phyloP scores from a whole-genome alignment of 352 stramenopile genomes.

The Globisporangium megalacanthum region DNA sequence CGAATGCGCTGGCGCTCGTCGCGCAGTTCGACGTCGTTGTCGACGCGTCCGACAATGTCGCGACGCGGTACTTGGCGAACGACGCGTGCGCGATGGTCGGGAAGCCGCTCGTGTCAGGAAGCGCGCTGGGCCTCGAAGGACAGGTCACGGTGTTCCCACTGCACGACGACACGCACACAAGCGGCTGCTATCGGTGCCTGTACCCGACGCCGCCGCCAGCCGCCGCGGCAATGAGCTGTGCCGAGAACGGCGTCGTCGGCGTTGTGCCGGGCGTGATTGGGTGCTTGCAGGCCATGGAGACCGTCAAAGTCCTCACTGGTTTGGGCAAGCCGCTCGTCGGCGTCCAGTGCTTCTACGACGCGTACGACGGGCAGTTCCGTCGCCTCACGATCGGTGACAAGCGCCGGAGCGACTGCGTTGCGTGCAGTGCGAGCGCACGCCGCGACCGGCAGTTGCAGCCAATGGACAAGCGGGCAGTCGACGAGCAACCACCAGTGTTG shows the following conservation, averaged over 20 bases:
- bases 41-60: conserved; percentile 95
- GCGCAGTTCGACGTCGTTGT: conserved; percentile 88
- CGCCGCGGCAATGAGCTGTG: conserved; percentile 75
- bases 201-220: conserved; percentile 84
- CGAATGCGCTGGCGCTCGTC: conserved; percentile 83
- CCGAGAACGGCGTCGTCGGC: conserved; percentile 95
- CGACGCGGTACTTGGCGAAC: conserved; percentile 95
- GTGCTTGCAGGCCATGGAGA: conserved; percentile 91
- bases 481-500: conserved; percentile 6
- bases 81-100: conserved; percentile 86
- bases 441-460: not conserved
- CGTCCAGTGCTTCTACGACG: conserved; percentile 76
- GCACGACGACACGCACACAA: conserved; percentile 17
- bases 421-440: conserved; percentile 16
- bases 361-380: conserved; percentile 65
- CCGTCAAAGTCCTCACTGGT: conserved; percentile 87
- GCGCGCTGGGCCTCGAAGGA: conserved; percentile 94
- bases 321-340: conserved; percentile 53
- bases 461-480: not conserved
- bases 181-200: conserved; percentile 95
- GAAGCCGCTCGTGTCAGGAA: conserved; percentile 92
- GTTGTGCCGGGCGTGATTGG: conserved; percentile 93
- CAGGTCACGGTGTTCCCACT: conserved; percentile 96
- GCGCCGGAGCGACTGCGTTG: conserved; percentile 28
- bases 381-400: conserved; percentile 45